Base-by-base conservation (phyloP, 2,329 filamentous ascomycete genomes). In the Talaromyces sp. region DNA sequence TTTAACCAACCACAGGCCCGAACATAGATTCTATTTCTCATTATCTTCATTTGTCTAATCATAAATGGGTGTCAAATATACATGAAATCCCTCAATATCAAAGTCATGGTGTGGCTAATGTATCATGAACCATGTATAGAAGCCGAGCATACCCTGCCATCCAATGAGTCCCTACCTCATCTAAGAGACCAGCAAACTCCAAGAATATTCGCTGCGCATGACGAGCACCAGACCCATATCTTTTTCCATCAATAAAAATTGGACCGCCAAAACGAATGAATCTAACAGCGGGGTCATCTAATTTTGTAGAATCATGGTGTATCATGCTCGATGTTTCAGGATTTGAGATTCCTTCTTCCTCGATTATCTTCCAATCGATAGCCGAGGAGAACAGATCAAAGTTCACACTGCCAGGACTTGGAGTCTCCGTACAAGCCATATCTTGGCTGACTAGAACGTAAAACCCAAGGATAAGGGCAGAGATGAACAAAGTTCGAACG, bases 81-180 rank as follows among this genome's bases (percentile, higher is more conserved):
- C 9, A 9, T 5, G 24, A 27, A 9, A 5, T 27, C 9, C 24
- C 24, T 27, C 24, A 27, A 9, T 9, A 27, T 27, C 4, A 4
- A 27, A 19, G 17, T 35, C 27, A n/a, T 33, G 30, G 39, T 14
- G 22, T 41, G n/a, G 17, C 29, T 44, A 57, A 47, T 7, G 41
- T 54, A 30, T 55, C 41, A 44, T 57, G 52, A 13, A 52, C 43
- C 20, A 43, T 50, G 29, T 57, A 57, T 32, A 57, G 30, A 9
- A 54, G 41, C 14, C 37, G 45, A 27, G 48, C 44, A 36, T 52
- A 52, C 22, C 51, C 36, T 7, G 48, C 46, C 55, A 57, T 57
- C 46, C 52, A 54, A 20, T 55, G 48, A n/a, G 51, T 44, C 49
- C 52, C 55, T 13, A 54, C 42, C 45, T 55, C 49, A 30, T 57